A percentile compares a stretch with the other conserved stretches of the same genome.
Conservation (phyloP, 106 monocot species). For the Amphibolis antarctica region DNA sequence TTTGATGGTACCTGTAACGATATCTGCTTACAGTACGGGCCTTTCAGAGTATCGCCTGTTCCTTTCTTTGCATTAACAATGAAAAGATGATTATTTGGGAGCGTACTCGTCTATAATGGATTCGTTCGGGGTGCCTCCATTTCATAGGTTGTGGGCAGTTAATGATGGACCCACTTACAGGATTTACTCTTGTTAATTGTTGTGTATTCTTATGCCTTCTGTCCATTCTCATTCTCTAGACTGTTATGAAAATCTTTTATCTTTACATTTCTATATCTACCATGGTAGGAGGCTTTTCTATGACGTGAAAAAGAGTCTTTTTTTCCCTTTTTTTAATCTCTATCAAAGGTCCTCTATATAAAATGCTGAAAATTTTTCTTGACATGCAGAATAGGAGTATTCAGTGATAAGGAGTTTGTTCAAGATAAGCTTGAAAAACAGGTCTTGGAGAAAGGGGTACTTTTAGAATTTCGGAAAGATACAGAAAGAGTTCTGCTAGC, state of each 20-base stretch:
- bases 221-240: neutral
- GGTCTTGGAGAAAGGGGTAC: slow-evolving; percentile 59
- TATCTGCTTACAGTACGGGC: neutral
- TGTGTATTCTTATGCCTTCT: neutral
- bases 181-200: too few species aligned
- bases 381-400: slow-evolving; percentile 41
- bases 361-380: neutral
- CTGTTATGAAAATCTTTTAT: neutral
- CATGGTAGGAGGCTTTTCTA: neutral
- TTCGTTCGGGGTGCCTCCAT: too few species aligned
- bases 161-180: too few species aligned
- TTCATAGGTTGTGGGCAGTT: too few species aligned
- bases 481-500: slow-evolving; percentile 70
- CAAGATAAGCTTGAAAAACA: slow-evolving; percentile 48
- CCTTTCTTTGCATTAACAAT: too few species aligned
- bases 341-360: neutral
- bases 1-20: too few species aligned
- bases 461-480: slow-evolving; percentile 90
- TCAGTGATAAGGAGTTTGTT: slow-evolving; percentile 38
- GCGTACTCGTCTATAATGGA: too few species aligned
- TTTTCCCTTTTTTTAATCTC: neutral
- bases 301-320: neutral
- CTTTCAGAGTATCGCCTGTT: too few species aligned
- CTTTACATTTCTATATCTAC: too few species aligned
- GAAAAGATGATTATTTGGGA: too few species aligned